A percentile compares a stretch with the other conserved stretches of the same genome.
phyloP scores from a whole-genome alignment of 148 eudicot species.

The Cornus controversa region DNA sequence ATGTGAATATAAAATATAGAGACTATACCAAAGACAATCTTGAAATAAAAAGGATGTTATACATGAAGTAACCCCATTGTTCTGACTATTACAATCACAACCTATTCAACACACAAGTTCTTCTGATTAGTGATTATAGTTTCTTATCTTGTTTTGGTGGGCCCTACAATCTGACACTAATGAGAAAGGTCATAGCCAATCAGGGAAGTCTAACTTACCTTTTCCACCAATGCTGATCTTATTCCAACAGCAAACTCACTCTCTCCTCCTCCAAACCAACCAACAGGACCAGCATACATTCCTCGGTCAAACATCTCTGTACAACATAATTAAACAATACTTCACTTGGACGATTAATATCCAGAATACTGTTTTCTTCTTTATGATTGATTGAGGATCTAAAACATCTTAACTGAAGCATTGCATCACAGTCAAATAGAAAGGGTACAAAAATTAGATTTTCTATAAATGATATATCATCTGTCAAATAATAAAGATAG shows the following conservation, averaged over 20 bases:
- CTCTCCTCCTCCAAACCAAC: conserved; percentile 97
- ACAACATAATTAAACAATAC: conserved; percentile 11
- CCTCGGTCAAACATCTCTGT: conserved; percentile 94
- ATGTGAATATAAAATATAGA: background rate
- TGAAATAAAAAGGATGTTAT: background rate
- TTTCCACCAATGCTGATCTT: conserved; percentile 84
- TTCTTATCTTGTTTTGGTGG: no score
- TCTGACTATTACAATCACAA: background rate
- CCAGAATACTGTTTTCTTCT: background rate
- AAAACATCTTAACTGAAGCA: background rate
- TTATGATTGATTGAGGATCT: background rate
- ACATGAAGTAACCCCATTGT: background rate
- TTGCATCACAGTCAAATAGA: background rate
- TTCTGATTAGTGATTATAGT: no score
- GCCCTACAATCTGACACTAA: background rate
- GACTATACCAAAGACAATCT: background rate
- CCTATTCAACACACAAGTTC: background rate
- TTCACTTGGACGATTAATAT: background rate
- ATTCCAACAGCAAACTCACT: conserved; percentile 97
- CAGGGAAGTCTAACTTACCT: conserved; percentile 35
- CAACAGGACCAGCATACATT: conserved; percentile 98
- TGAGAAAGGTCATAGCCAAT: background rate
- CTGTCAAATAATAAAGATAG: background rate
- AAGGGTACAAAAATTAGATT: background rate
- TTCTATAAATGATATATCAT: background rate